Conservation (phyloP, 768 basidiomycete species). For the Dentipellis sp. region DNA sequence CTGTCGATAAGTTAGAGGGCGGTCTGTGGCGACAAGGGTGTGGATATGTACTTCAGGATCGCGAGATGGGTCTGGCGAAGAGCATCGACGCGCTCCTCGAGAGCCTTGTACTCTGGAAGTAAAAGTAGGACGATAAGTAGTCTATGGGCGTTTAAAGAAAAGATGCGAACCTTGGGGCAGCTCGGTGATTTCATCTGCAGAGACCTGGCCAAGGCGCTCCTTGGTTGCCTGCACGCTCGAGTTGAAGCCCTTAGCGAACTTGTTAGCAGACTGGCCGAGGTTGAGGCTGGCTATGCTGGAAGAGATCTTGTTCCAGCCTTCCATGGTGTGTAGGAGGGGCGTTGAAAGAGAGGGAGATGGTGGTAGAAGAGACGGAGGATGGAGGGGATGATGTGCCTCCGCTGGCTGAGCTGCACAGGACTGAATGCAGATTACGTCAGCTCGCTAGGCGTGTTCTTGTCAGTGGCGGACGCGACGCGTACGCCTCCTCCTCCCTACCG, state of each 20-base stretch:
- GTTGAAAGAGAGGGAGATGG: neutral
- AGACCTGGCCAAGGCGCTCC: slow-evolving; percentile 83
- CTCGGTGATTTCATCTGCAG: slow-evolving; percentile 92
- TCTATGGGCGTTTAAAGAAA: neutral
- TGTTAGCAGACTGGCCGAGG: slow-evolving; percentile 65
- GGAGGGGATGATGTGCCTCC: neutral
- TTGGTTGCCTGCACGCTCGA: slow-evolving; percentile 78
- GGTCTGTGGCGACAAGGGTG: neutral
- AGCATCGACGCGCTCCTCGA: slow-evolving; percentile 92
- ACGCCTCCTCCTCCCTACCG: neutral
- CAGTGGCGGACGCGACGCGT: slow-evolving; percentile 8
- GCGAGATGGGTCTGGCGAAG: slow-evolving; percentile 68
- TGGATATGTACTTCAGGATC: slow-evolving; percentile 61
- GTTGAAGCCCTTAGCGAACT: slow-evolving; percentile 70
- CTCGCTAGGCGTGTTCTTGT: neutral
- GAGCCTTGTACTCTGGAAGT: slow-evolving; percentile 82
- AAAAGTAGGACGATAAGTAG: neutral
- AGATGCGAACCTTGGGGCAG: slow-evolving; percentile 60
- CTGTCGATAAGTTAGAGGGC: slow-evolving; percentile 27
- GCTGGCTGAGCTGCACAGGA: neutral
- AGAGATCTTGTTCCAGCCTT: slow-evolving; percentile 60
- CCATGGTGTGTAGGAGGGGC: slow-evolving; percentile 20
- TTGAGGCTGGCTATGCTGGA: slow-evolving; percentile 57
- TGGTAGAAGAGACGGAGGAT: neutral
- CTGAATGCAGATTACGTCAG: neutral